Evolutionary conservation across 495 filamentous ascomycete species (phyloP), one percentile per base, ranked within the genome.

Genomic region (Penicillium riverlandense): DNA sequence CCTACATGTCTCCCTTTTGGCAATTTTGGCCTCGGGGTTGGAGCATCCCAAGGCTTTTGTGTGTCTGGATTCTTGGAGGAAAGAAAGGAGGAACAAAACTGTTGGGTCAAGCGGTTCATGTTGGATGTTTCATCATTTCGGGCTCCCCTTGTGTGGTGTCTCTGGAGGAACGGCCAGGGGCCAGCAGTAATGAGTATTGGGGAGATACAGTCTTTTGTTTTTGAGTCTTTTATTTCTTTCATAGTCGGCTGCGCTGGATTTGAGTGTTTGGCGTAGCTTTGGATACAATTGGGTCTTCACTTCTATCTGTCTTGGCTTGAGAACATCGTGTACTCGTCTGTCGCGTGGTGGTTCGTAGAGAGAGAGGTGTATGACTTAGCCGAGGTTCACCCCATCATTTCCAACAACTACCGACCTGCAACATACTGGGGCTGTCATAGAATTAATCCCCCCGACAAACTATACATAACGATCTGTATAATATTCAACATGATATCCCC

Each of bases 171-270:
- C 22, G 4, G 22, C 2, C 22, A 22, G 22, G 22, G 22, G 22
- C 22, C 22, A 32, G 44, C 32, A 48, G 48, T 55, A 55, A 55
- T 58, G 16, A 46, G 41, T 35, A 37, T 49, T 40, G 30, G 31
- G 43, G 37, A 46, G 36, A 37, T 36, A 45, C 37, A 40, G 50
- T 29, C 34, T 49, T 39, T 38, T 37, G 46, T 47, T 47, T 57
- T 44, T 41, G 12, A 52, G 38, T 44, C 11, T 49, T 40, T 47
- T 45, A 55, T 47, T 56, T 54, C 40, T 44, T n/a, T 49, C 37
- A 52, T 45, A 55, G 47, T 56, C 48, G 49, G 48, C 42, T 50
- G 45, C 42, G 37, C 44, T 57, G 47, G 37, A 48, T 56, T 39
- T 43, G 43, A 39, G 35, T 43, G 35, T 44, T 45, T 49, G 41